Evolutionary conservation across 176 grass and related monocot genomes (phyloP).

Genomic region (Avena sativa): DNA sequence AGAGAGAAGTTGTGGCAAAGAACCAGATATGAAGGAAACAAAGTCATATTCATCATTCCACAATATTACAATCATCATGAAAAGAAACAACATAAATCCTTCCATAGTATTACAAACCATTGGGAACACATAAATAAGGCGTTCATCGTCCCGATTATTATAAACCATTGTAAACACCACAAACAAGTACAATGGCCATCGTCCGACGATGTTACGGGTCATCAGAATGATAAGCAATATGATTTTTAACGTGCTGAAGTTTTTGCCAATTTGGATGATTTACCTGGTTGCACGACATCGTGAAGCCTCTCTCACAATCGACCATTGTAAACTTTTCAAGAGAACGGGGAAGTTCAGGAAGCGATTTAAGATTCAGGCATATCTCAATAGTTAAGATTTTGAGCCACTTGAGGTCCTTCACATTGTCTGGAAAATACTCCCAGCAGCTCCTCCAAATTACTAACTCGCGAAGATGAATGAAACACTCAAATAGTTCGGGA

Average conservation of each 20-base stretch:
- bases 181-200: background rate
- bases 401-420: background rate
- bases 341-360: background rate
- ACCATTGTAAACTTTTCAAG: background rate
- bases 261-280: background rate
- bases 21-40: background rate
- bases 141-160: background rate
- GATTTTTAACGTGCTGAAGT: background rate
- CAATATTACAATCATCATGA: background rate
- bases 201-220: background rate
- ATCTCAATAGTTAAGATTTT: background rate
- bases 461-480: background rate
- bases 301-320: background rate
- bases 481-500: background rate
- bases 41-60: background rate
- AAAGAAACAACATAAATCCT: background rate
- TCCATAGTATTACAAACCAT: background rate
- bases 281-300: background rate
- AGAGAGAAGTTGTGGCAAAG: no score
- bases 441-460: background rate
- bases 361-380: background rate
- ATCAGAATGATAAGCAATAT: background rate
- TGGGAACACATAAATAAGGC: background rate
- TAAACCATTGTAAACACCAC: background rate
- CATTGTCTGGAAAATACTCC: background rate